Evolutionary conservation across 768 basidiomycete genomes (phyloP).

Genomic region (Tremella yokohamensis): DNA sequence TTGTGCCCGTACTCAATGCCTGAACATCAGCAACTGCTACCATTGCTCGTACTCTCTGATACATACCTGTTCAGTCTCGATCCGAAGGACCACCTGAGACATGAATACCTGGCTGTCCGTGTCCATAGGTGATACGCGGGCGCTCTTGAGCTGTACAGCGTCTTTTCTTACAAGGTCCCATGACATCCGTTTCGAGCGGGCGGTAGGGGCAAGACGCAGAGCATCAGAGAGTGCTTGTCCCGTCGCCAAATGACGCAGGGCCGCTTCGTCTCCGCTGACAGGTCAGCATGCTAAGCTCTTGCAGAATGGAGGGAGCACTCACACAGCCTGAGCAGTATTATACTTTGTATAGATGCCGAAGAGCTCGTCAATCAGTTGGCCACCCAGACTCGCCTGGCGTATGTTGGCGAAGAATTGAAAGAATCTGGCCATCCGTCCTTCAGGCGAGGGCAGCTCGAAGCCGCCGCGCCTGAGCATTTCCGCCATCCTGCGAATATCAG

Average conservation of each 20-base stretch:
- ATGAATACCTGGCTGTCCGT: slow-evolving; percentile 1
- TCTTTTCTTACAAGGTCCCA: slow-evolving; percentile 14
- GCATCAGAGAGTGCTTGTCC: slow-evolving; percentile 9
- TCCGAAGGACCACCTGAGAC: slow-evolving; percentile 15
- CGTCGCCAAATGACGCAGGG: slow-evolving; percentile 5
- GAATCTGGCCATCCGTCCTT: too few relatives aligned
- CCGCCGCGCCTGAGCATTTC: too few relatives aligned
- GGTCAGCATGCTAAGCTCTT: too few relatives aligned
- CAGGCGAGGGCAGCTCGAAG: too few relatives aligned
- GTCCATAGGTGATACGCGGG: slow-evolving; percentile 10
- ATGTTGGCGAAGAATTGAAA: too few relatives aligned
- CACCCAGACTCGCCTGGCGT: too few relatives aligned
- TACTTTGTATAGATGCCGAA: slow-evolving; percentile 9
- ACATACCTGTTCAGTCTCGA: slow-evolving; percentile 23
- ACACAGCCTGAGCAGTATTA: slow-evolving; percentile 20
- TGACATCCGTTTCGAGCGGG: slow-evolving; percentile 6
- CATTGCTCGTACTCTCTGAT: not conserved
- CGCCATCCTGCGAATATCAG: too few relatives aligned
- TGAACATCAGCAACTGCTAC: not conserved
- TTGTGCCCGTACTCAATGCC: slow-evolving; percentile 11
- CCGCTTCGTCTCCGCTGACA: not conserved
- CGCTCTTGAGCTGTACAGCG: slow-evolving; percentile 12
- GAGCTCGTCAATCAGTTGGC: slow-evolving; percentile 7
- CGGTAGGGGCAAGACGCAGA: too few relatives aligned
- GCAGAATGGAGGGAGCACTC: not conserved